A percentile compares a stretch with the other conserved stretches of the same genome.
phyloP scores from a whole-genome alignment of 2,329 filamentous ascomycete genomes.

The Rhynchosporium secalis region DNA sequence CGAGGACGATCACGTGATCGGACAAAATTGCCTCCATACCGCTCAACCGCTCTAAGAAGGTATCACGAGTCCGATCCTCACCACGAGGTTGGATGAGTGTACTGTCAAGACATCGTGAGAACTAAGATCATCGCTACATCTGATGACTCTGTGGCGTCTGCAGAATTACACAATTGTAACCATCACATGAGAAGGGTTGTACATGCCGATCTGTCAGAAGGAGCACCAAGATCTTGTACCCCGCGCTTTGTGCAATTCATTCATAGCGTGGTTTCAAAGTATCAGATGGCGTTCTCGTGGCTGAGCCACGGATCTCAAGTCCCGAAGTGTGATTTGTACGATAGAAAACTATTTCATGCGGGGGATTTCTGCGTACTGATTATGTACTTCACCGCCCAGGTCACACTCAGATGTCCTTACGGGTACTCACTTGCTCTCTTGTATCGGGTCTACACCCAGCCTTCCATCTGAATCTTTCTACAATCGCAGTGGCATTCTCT shows the following conservation, averaged over 20 bases:
- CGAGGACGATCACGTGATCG: neutral
- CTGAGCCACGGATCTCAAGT: neutral
- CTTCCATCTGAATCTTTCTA: neutral
- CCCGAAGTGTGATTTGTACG: neutral
- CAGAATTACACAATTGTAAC: constrained; percentile 3
- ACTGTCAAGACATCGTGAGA: neutral
- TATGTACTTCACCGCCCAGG: neutral
- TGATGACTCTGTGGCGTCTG: constrained; percentile 8
- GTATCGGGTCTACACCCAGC: neutral
- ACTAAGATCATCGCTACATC: neutral
- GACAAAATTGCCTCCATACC: neutral
- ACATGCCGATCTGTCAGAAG: neutral
- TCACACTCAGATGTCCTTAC: neutral
- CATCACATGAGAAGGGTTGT: constrained; percentile 4
- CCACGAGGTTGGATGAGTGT: neutral
- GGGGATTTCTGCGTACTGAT: neutral
- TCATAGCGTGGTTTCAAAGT: neutral
- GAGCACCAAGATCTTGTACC: neutral
- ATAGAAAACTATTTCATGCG: neutral
- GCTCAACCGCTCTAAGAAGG: neutral
- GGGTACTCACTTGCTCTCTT: neutral
- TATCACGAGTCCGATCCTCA: neutral
- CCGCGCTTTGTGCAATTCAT: neutral
- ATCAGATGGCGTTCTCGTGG: constrained; percentile 8
- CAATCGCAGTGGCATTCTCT: neutral